A percentile compares a stretch with the other conserved stretches of the same genome.
Evolutionary conservation across 2,329 filamentous ascomycete species (phyloP).

Genomic region (Coniochaeta sp.): DNA sequence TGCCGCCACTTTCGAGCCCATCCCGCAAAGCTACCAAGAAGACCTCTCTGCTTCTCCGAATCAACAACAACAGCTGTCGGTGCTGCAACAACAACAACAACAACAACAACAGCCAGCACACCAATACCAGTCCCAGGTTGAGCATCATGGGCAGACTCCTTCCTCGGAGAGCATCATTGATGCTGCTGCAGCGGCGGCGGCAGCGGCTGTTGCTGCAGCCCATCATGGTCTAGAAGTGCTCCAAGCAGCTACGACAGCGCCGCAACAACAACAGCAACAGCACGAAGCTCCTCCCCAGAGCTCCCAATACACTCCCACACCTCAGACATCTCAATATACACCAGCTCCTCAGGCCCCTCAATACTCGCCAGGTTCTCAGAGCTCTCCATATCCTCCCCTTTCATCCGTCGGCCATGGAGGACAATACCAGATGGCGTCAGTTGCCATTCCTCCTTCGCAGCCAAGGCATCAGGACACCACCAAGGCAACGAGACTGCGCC

Average conservation of each 20-base stretch:
- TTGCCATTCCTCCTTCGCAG: neutral
- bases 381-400: conserved; percentile 6
- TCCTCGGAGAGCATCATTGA: neutral
- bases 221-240: conserved; percentile 19
- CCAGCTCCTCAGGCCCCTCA: too few species aligned
- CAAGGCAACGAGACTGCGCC: conserved; percentile 48
- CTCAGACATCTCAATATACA: too few species aligned
- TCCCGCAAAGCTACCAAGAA: neutral
- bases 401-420: too few species aligned
- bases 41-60: neutral
- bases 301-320: too few species aligned
- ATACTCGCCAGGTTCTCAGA: too few species aligned
- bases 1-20: neutral
- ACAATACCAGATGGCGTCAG: neutral
- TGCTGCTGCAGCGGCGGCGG: conserved; percentile 1
- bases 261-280: conserved; percentile 10
- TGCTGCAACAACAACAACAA: too few species aligned
- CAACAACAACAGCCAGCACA: neutral
- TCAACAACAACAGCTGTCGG: neutral
- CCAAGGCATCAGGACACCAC: conserved; percentile 3
- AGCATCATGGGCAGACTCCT: neutral
- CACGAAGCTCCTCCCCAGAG: too few species aligned
- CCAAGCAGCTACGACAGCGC: conserved; percentile 14
- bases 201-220: conserved; percentile 8
- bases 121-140: neutral